A percentile compares a stretch with the other conserved stretches of the same genome.
Conservation (phyloP, 2,329 filamentous ascomycete genomes). For the Fusarium sp. region DNA sequence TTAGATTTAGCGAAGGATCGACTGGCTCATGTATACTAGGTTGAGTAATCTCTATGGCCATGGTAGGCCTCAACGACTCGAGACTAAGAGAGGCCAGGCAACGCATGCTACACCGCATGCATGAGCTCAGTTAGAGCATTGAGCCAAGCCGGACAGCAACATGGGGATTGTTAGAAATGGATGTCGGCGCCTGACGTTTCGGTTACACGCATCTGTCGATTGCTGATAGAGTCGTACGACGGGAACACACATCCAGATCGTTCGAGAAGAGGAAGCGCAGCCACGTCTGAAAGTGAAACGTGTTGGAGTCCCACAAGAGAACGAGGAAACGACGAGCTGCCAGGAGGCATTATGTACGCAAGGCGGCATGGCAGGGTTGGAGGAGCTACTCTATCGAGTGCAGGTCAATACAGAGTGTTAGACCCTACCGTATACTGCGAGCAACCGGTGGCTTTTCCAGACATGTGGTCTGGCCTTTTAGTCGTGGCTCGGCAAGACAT, state of each 20-base stretch:
- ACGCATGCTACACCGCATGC: not conserved
- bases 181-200: constrained; percentile 14
- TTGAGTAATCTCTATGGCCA: constrained; percentile 4
- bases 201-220: constrained; percentile 22
- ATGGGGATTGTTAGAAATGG: constrained; percentile 23
- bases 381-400: constrained; percentile 7
- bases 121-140: constrained; percentile 2
- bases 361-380: constrained; percentile 12
- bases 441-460: constrained; percentile 31
- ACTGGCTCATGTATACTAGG: constrained; percentile 1
- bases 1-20: constrained; percentile 2
- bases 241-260: constrained; percentile 26
- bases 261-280: constrained; percentile 43
- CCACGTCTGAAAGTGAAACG: constrained; percentile 35
- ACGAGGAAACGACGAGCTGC: constrained; percentile 1
- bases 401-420: constrained; percentile 10
- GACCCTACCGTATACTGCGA: constrained; percentile 9
- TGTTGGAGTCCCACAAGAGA: constrained; percentile 12
- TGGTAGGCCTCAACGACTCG: constrained; percentile 29
- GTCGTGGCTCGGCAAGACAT: constrained; percentile 27
- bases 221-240: constrained; percentile 31
- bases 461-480: constrained; percentile 22
- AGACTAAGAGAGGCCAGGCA: constrained; percentile 12
- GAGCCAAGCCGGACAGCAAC: constrained; percentile 12
- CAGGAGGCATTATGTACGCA: constrained; percentile 9